Percentiles rank a stretch among this genome's conserved stretches.
Evolutionary conservation across 805 yeast genomes (phyloP).

Genomic region (Candida xyloterini): DNA sequence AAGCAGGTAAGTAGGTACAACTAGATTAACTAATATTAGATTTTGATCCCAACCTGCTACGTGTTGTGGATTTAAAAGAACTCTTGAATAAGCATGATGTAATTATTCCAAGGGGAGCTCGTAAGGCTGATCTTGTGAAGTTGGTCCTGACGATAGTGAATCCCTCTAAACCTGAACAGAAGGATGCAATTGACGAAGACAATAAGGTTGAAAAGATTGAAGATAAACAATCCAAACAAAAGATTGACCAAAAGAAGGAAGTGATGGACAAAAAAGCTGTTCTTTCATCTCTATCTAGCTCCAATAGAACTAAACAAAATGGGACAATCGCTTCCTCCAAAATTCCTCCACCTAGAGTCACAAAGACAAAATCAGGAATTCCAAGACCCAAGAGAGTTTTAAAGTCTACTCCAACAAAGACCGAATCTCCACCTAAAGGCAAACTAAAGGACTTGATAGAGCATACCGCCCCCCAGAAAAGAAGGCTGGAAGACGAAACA

Average conservation of each 20-base stretch:
- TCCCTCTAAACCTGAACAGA: slow-evolving; percentile 1
- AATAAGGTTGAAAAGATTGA: not conserved
- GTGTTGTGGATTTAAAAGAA: slow-evolving; percentile 63
- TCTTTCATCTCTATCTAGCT: not conserved
- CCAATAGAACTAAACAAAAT: not conserved
- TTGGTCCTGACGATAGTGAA: slow-evolving; percentile 8
- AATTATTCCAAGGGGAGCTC: slow-evolving; percentile 50
- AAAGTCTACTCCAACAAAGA: not conserved
- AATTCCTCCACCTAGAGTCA: slow-evolving; percentile 1
- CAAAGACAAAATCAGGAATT: slow-evolving; percentile 3
- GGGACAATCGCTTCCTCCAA: not conserved
- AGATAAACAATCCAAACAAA: not conserved
- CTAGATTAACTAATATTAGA: slow-evolving; percentile 29
- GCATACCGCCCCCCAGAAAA: slow-evolving; percentile 18
- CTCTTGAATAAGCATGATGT: slow-evolving; percentile 57
- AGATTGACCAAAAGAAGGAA: not conserved
- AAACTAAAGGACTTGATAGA: slow-evolving; percentile 13
- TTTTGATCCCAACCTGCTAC: slow-evolving; percentile 61
- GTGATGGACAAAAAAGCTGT: not conserved
- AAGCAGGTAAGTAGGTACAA: slow-evolving; percentile 1
- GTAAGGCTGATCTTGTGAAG: slow-evolving; percentile 59
- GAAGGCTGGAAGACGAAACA: slow-evolving; percentile 10
- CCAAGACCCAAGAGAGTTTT: slow-evolving; percentile 6
- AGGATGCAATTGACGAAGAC: slow-evolving; percentile 3
- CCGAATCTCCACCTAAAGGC: slow-evolving; percentile 2